Base-by-base conservation (phyloP, 306 rosid species). In the Corylus americana region DNA sequence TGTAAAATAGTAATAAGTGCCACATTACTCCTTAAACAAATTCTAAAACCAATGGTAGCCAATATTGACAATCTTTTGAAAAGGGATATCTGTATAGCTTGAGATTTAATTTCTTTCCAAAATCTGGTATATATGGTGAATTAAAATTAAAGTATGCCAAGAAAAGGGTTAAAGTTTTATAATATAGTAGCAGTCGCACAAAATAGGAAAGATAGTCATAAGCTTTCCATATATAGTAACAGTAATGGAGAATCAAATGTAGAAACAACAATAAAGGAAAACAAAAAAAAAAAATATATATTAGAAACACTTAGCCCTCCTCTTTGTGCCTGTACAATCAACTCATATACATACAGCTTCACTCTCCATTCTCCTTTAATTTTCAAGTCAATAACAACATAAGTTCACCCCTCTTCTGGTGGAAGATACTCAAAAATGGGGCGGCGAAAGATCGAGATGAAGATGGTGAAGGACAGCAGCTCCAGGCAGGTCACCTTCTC, bases 401-500 rank as follows among this genome's bases (percentile, higher is more conserved):
- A 64, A 62, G 29, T 29, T 31, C 7, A 39, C 18, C 68, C 25
- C 70, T 47, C 20, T 14, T 51, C 44, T 68, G 7, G 53, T 12
- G 35, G 10, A 62, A 62, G 27, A 4, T 62, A 14, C 4, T 6
- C 37, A 47, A 29, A 11, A 22, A 20, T 45, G 39, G 83, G 91
- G 2, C 79, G 81, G 50, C 14, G 84, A 71, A 90, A 84, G 39
- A 88, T 83, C 8, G 92, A 86, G 77, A 89, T 89, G 63, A 85
- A 83, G 58, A 81, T 71, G 80, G 83, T 87, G 71, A 74, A 78
- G 47, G 82, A 77, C 77, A 83, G 53, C 11, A 84, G 85, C 51
- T 81, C 87, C 44, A 86, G 72, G 49, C 72, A 68, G 72, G 72
- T 79, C 12, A 91, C 87, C 12, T 92, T 92, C 75, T 85, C 96